Evolutionary conservation across 2,329 filamentous ascomycete genomes (phyloP).

Genomic region (Rutstroemia sp.): DNA sequence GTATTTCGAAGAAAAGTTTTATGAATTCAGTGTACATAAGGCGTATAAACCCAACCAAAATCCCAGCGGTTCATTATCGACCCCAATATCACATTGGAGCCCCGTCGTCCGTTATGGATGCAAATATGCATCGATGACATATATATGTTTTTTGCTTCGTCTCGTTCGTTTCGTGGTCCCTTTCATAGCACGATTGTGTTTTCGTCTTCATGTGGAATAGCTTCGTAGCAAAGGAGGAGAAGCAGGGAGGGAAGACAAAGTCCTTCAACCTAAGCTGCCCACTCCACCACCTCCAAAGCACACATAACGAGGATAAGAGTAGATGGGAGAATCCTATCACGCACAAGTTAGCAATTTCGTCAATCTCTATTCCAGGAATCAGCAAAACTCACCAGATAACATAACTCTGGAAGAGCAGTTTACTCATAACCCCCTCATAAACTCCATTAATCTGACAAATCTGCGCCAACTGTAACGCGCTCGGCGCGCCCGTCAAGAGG

Average conservation of each 20-base stretch:
- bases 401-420: constrained; percentile 90
- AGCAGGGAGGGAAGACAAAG: not conserved
- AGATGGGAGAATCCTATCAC: constrained; percentile 75
- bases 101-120: too few relatives aligned
- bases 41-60: not conserved
- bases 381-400: constrained; percentile 69
- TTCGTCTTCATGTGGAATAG: not conserved
- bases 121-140: too few relatives aligned
- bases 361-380: not conserved
- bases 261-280: constrained; percentile 47
- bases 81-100: too few relatives aligned
- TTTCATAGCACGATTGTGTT: too few relatives aligned
- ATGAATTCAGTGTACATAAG: not conserved
- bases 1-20: not conserved
- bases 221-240: not conserved
- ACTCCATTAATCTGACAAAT: constrained; percentile 98
- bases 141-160: too few relatives aligned
- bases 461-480: constrained; percentile 88
- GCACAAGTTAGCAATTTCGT: not conserved
- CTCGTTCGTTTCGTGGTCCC: too few relatives aligned
- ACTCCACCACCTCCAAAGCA: constrained; percentile 87
- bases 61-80: too few relatives aligned
- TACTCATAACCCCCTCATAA: constrained; percentile 90
- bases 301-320: constrained; percentile 86
- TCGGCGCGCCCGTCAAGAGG: constrained; percentile 87